A percentile compares a stretch with the other conserved stretches of the same genome.
phyloP scores from a whole-genome alignment of 2,329 filamentous ascomycete species.

The Penicillium sp. region DNA sequence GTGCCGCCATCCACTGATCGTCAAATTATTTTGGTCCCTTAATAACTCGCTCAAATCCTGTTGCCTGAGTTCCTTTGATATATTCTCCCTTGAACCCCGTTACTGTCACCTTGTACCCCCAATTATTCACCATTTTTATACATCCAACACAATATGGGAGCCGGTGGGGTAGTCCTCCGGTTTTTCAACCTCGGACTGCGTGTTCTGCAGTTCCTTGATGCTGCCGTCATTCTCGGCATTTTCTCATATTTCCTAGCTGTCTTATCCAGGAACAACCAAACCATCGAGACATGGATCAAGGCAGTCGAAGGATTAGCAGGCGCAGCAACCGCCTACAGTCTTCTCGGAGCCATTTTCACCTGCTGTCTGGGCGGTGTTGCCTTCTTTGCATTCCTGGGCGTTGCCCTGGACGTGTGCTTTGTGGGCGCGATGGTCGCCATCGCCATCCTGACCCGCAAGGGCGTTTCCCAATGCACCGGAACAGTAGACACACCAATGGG shows the following conservation, averaged over 20 bases:
- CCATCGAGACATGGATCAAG: slow-evolving; percentile 63
- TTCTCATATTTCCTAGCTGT: slow-evolving; percentile 82
- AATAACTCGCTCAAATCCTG: slow-evolving; percentile 9
- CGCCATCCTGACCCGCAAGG: slow-evolving; percentile 68
- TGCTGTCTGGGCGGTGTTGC: slow-evolving; percentile 74
- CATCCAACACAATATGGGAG: slow-evolving; percentile 52
- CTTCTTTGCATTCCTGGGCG: slow-evolving; percentile 68
- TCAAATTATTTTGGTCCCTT: slow-evolving; percentile 5
- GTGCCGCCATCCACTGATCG: slow-evolving; percentile 10
- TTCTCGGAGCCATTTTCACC: slow-evolving; percentile 69
- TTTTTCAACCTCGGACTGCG: slow-evolving; percentile 69
- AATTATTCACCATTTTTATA: neutral
- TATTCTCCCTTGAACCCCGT: neutral
- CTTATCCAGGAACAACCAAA: slow-evolving; percentile 61
- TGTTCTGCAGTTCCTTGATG: slow-evolving; percentile 68
- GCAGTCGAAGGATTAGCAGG: slow-evolving; percentile 79
- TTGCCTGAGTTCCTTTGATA: slow-evolving; percentile 5
- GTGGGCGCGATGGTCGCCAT: slow-evolving; percentile 76
- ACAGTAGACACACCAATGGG: slow-evolving; percentile 68
- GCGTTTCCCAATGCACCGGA: slow-evolving; percentile 64
- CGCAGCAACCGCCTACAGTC: slow-evolving; percentile 68
- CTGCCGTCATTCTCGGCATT: slow-evolving; percentile 70
- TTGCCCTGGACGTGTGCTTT: slow-evolving; percentile 75
- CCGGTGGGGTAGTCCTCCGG: slow-evolving; percentile 63
- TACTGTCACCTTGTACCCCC: neutral